A percentile compares a stretch with the other conserved stretches of the same genome.
phyloP scores from a whole-genome alignment of 805 yeast genomes.

The Candida bentonensis region DNA sequence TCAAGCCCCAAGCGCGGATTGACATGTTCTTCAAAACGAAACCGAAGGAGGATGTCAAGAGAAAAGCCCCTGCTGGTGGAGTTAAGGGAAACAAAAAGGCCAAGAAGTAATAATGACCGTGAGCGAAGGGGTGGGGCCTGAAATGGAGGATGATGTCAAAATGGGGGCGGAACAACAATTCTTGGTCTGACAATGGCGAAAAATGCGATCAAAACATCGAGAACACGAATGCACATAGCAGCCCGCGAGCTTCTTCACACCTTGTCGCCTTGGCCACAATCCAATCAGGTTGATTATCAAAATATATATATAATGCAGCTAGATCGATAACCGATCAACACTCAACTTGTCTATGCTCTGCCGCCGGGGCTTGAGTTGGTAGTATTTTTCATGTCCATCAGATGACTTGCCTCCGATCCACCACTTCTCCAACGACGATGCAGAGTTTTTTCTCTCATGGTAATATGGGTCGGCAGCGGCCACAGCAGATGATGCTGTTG shows the following conservation, averaged over 20 bases:
- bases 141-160: too few species aligned
- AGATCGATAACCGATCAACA: background rate
- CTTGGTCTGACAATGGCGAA: too few species aligned
- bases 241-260: too few species aligned
- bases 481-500: background rate
- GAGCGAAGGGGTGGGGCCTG: too few species aligned
- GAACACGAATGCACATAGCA: too few species aligned
- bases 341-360: conserved; percentile 1
- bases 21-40: conserved; percentile 80
- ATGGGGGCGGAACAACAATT: too few species aligned
- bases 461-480: background rate
- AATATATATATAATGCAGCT: too few species aligned
- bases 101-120: conserved; percentile 5
- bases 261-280: too few species aligned
- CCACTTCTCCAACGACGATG: conserved; percentile 13
- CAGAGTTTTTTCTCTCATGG: conserved; percentile 7
- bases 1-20: conserved; percentile 79
- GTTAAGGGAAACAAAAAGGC: conserved; percentile 19
- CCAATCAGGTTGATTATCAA: too few species aligned
- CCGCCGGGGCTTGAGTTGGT: conserved; percentile 11
- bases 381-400: conserved; percentile 16
- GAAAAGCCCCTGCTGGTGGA: conserved; percentile 21
- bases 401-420: conserved; percentile 18
- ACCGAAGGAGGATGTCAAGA: conserved; percentile 28
- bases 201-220: too few species aligned